These are phyloP conservation scores for Drosera capensis DNA, from an alignment of 148 eudicot species.

Conservation along the genomic window DNA sequence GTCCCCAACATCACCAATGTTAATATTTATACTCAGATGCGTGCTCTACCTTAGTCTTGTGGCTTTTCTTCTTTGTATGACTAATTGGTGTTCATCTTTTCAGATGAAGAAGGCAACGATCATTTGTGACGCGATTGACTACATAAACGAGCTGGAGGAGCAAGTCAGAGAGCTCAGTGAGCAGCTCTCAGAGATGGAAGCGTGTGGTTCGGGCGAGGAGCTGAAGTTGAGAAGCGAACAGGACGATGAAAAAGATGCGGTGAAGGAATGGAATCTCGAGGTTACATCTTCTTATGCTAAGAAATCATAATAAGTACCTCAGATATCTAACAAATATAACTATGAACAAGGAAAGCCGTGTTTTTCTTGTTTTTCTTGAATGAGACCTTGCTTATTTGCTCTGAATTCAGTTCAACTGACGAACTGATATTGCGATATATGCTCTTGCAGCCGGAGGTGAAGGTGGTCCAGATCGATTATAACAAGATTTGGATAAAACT, in stretches of 20 bases:
- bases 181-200: constrained; percentile 43
- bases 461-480: constrained; percentile 32
- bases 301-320: neutral
- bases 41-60: neutral
- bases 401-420: neutral
- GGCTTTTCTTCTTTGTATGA: neutral
- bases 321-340: neutral
- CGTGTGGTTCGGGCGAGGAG: constrained; percentile 18
- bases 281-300: constrained; percentile 15
- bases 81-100: neutral
- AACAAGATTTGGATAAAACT: constrained; percentile 67
- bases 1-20: constrained; percentile 92
- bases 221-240: constrained; percentile 1
- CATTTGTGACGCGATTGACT: constrained; percentile 58
- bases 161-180: constrained; percentile 32
- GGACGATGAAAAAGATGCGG: constrained; percentile 16
- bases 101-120: constrained; percentile 78
- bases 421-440: neutral
- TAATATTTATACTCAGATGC: constrained; percentile 5
- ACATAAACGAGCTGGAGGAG: constrained; percentile 47
- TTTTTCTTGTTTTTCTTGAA: neutral
- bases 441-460: constrained; percentile 42
- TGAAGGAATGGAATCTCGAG: constrained; percentile 36
- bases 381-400: neutral
- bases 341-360: neutral